Conservation (phyloP, 2,329 filamentous ascomycete species). For the Parafenestella ontariensis region DNA sequence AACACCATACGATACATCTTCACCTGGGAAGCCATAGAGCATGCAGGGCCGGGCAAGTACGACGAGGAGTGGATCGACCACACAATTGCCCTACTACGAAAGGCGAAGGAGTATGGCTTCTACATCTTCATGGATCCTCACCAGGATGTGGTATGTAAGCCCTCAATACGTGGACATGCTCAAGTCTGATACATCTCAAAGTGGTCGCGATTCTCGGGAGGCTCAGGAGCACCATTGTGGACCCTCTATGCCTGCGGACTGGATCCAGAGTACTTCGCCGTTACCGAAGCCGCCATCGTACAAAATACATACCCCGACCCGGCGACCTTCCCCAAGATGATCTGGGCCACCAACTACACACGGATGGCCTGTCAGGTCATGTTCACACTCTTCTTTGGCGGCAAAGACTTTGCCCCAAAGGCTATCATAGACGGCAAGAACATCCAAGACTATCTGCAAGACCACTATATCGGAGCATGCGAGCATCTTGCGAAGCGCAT, state of each 20-base stretch:
- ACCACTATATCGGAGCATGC: constrained; percentile 82
- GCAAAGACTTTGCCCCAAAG: constrained; percentile 90
- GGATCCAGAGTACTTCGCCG: constrained; percentile 82
- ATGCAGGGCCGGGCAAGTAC: constrained; percentile 86
- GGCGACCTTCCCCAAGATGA: constrained; percentile 93
- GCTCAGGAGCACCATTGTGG: constrained; percentile 97
- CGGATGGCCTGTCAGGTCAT: constrained; percentile 86
- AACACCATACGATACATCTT: constrained; percentile 97
- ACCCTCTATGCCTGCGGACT: constrained; percentile 93
- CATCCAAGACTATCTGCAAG: constrained; percentile 93
- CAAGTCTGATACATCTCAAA: constrained; percentile 46
- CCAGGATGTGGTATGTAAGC: constrained; percentile 82
- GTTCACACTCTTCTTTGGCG: constrained; percentile 93
- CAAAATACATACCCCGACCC: constrained; percentile 93
- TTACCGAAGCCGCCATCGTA: constrained; percentile 89
- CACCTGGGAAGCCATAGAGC: constrained; percentile 98
- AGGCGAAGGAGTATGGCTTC: constrained; percentile 90
- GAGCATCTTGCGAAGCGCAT: constrained; percentile 83
- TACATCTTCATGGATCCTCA: constrained; percentile 99
- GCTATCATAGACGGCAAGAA: constrained; percentile 94
- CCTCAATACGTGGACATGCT: constrained; percentile 1
- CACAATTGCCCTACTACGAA: constrained; percentile 82
- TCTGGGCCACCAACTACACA: constrained; percentile 98
- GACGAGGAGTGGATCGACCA: constrained; percentile 93
- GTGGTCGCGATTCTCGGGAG: constrained; percentile 95